A percentile compares a stretch with the other conserved stretches of the same genome.
Evolutionary conservation across 2,329 filamentous ascomycete genomes (phyloP).

Genomic region (Fusarium agapanthi): DNA sequence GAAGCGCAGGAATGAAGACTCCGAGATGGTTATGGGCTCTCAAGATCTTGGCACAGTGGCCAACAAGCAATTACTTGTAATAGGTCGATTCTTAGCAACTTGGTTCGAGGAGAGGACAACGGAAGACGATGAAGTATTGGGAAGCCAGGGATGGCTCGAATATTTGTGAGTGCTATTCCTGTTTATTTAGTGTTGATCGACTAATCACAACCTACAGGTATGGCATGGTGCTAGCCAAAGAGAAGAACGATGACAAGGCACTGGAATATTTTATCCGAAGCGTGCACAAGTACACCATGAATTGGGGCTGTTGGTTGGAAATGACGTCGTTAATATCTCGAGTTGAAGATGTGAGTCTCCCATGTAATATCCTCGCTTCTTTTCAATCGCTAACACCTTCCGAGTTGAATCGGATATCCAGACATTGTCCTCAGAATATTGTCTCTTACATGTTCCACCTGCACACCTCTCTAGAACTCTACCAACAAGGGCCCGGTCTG

Average conservation of each 20-base stretch:
- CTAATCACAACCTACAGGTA: constrained; percentile 61
- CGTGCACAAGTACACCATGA: constrained; percentile 90
- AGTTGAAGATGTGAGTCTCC: constrained; percentile 76
- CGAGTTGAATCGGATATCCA: constrained; percentile 75
- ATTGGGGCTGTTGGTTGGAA: constrained; percentile 98
- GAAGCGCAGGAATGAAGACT: constrained; percentile 95
- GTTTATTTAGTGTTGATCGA: neutral
- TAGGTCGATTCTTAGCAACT: constrained; percentile 78
- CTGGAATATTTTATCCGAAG: constrained; percentile 88
- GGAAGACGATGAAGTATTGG: constrained; percentile 66
- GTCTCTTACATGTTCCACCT: constrained; percentile 95
- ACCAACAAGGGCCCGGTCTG: constrained; percentile 80
- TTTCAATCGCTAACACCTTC: constrained; percentile 12
- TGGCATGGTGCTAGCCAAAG: constrained; percentile 87
- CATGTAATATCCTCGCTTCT: constrained; percentile 33
- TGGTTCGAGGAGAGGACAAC: constrained; percentile 77
- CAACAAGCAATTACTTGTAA: constrained; percentile 83
- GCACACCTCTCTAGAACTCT: constrained; percentile 89
- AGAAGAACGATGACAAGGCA: constrained; percentile 87
- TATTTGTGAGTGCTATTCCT: constrained; percentile 66
- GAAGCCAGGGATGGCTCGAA: constrained; percentile 92
- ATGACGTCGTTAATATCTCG: constrained; percentile 82
- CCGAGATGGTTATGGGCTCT: constrained; percentile 95
- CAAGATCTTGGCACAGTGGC: constrained; percentile 84
- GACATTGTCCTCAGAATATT: constrained; percentile 85